Evolutionary conservation across 164 flowering plant species (phyloP).

Genomic region (Vitis amurensis): DNA sequence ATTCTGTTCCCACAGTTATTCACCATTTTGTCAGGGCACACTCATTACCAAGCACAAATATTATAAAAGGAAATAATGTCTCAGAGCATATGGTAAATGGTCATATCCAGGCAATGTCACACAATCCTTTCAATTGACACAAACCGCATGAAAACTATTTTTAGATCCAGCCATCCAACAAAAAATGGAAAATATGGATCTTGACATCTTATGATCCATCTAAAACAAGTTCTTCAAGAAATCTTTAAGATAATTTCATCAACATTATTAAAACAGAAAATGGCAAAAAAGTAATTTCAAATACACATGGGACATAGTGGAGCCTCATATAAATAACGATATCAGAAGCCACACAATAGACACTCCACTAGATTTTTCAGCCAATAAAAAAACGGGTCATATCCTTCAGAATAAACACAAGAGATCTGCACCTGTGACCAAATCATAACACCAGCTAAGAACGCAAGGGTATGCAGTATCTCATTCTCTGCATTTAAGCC

Average conservation of each 20-base stretch:
- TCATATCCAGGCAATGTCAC: too few relatives aligned
- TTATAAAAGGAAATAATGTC: too few relatives aligned
- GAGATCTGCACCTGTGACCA: conserved; percentile 83
- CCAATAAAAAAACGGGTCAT: neutral
- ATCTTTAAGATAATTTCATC: neutral
- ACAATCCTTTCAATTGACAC: too few relatives aligned
- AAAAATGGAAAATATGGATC: neutral
- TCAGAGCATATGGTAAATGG: too few relatives aligned
- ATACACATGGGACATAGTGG: neutral
- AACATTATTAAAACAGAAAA: neutral
- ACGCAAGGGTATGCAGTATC: conserved; percentile 79
- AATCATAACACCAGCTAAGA: conserved; percentile 80
- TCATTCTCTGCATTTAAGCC: conserved; percentile 85
- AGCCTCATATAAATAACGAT: neutral
- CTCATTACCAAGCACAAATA: too few relatives aligned
- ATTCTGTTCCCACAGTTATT: too few relatives aligned
- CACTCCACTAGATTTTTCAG: neutral
- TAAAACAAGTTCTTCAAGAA: neutral
- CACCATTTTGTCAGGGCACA: too few relatives aligned
- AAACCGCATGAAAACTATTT: too few relatives aligned
- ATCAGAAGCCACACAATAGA: neutral
- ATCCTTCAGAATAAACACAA: too few relatives aligned
- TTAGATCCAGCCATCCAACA: too few relatives aligned
- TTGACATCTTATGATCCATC: neutral
- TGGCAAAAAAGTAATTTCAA: too few relatives aligned